Evolutionary conservation across 225 moss, liverwort and hornwort species (phyloP), one percentile per base, ranked within the genome.

Genomic region (Bryoerythrophyllum caledonicum): DNA sequence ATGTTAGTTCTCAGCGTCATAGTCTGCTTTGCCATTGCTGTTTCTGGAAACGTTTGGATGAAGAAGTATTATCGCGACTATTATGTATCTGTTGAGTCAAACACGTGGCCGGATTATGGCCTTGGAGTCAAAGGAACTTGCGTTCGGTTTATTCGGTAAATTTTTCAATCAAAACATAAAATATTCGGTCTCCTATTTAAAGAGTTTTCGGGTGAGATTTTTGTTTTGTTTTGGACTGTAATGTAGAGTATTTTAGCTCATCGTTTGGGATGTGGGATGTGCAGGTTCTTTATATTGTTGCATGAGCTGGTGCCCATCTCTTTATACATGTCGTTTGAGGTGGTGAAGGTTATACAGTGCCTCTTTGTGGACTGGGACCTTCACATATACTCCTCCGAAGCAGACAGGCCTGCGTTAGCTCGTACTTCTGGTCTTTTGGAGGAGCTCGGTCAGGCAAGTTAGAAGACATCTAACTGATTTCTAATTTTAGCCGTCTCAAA

Each of bases 251-350:
- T 43, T 52, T 73, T 12, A 23, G 70, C 24, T 73, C 37, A 74
- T 86, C 3, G 58, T 87, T 28, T 70, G 60, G 69, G 78, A 86
- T 68, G 71, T 74, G 63, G 67, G 37, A 4, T 23, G 19, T 82
- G 82, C 89, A 96, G 96, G 67, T 94, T 91, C 60, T 78, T 94
- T 46, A 91, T 96, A 66, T 72, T 96, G 65, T 74, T 96, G 72
- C 87, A 94, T 76, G 91, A 92, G 68, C 76, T 92, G 52, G 88
- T 96, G 46, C 96, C 96, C 23, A 87, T 94, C 63, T 92, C 96
- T 10, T 81, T 96, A 17, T 94, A 92, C 35, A 90, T 96, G 76
- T 91, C 92, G 5, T 85, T 96, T 56, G 96, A 96, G 78, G 21
- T 96, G 26, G 94, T 92, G 81, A 94, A 94, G 67, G 88, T 94